These are phyloP conservation scores for Picea engelmannii DNA, from an alignment of 83 land plant species.

Conservation along the genomic window DNA sequence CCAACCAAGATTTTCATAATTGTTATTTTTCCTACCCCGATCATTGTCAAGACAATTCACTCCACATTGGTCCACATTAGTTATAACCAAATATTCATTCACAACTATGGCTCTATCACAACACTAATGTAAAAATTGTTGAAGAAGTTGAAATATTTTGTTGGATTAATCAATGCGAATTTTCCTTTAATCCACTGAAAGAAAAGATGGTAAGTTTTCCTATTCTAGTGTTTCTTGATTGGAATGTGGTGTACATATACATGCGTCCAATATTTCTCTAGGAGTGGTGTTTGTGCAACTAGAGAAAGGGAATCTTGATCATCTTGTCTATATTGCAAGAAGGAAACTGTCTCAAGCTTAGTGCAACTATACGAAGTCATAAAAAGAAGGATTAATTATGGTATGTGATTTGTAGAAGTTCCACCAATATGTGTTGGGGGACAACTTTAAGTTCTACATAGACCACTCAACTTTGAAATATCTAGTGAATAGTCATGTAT, in stretches of 20 bases:
- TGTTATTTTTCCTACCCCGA: accelerated
- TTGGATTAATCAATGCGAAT: not conserved
- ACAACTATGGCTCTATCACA: not conserved
- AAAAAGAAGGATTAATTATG: not conserved
- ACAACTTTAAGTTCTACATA: not conserved
- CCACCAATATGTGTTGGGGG: not conserved
- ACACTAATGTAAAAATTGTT: not conserved
- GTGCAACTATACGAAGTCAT: not conserved
- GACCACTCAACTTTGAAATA: not conserved
- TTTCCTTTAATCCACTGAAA: not conserved
- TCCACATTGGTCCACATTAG: not conserved
- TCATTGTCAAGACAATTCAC: accelerated
- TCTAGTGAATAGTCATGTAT: not conserved
- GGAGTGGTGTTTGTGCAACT: not conserved
- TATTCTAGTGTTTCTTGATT: not conserved
- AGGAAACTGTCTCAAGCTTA: not conserved
- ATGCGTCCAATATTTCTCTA: not conserved
- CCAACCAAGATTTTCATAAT: not conserved
- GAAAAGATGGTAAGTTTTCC: not conserved
- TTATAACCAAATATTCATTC: not conserved
- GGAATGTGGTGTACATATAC: not conserved
- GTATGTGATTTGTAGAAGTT: not conserved
- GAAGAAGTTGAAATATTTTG: no score
- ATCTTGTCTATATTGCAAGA: not conserved
- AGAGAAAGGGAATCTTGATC: not conserved